Percentiles rank a stretch among this genome's conserved stretches.
Evolutionary conservation across 768 basidiomycete genomes (phyloP).

Genomic region (Erythrobasidium yunnanense): DNA sequence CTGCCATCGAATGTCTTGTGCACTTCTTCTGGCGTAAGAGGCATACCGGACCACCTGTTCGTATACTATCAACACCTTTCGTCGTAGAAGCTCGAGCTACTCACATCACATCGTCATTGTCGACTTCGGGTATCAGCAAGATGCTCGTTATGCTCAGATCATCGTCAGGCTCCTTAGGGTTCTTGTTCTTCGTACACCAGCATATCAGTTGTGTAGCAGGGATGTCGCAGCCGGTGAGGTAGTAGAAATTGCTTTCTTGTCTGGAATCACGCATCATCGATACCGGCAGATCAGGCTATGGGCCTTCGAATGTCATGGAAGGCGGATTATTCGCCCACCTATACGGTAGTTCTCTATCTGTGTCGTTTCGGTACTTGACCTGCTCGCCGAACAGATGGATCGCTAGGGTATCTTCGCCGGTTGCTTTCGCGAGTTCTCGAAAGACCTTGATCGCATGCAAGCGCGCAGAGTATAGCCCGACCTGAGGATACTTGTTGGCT

Average conservation of each 20-base stretch:
- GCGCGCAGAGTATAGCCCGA: neutral
- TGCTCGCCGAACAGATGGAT: neutral
- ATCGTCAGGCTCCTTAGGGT: neutral
- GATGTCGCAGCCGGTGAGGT: slow-evolving; percentile 67
- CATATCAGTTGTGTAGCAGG: slow-evolving; percentile 61
- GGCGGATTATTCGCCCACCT: neutral
- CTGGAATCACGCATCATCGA: neutral
- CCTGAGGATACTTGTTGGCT: neutral
- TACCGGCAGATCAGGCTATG: neutral
- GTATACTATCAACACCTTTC: slow-evolving; percentile 27
- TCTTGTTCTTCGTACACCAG: slow-evolving; percentile 45
- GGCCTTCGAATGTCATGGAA: neutral
- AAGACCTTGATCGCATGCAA: neutral
- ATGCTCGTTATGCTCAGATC: neutral
- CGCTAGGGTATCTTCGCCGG: neutral
- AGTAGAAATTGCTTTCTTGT: slow-evolving; percentile 58
- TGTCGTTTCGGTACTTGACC: slow-evolving; percentile 8
- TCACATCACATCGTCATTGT: slow-evolving; percentile 23
- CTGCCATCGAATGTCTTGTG: slow-evolving; percentile 39
- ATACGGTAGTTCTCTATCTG: slow-evolving; percentile 24
- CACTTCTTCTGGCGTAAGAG: slow-evolving; percentile 39
- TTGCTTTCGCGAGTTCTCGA: neutral
- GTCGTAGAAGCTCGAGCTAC: neutral
- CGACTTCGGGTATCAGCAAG: slow-evolving; percentile 4
- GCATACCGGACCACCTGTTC: slow-evolving; percentile 42